phyloP scores from a whole-genome alignment of 257 asterid genomes.

The Fraxinus anomala region DNA sequence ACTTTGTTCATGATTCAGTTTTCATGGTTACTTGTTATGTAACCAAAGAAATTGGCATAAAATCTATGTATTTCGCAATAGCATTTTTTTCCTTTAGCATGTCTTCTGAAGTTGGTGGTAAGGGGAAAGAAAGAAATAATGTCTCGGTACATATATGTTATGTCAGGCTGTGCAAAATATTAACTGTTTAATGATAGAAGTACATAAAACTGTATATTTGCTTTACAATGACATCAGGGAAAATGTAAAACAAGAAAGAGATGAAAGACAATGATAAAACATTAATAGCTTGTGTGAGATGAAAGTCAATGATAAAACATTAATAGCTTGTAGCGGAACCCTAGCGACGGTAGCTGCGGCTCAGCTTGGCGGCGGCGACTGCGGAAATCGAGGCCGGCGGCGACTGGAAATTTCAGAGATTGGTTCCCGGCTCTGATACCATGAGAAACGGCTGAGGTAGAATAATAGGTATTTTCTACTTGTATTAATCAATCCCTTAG shows the following conservation, averaged over 20 bases:
- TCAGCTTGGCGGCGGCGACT: no score
- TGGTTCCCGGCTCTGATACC: no score
- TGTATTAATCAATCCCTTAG: no score
- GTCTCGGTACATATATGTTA: not conserved
- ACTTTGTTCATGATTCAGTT: conserved; percentile 16
- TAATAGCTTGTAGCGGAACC: no score
- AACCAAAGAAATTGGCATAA: conserved; percentile 1
- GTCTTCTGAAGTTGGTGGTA: conserved; percentile 11
- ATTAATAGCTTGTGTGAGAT: not conserved
- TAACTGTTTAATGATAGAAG: conserved; percentile 10
- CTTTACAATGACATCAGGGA: not conserved
- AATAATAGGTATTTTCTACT: no score
- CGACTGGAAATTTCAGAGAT: no score
- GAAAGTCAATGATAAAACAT: conserved; percentile 13
- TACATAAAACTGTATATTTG: not conserved
- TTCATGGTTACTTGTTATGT: conserved; percentile 14
- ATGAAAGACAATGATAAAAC: conserved; percentile 12
- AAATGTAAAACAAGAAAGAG: not conserved
- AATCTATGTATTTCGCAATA: not conserved
- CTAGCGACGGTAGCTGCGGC: no score
- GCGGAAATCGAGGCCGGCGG: no score
- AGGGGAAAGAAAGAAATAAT: conserved; percentile 9
- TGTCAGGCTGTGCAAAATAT: conserved; percentile 17
- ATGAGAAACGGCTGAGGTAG: no score
- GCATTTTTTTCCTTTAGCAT: conserved; percentile 9